Conservation (phyloP, 1,284 basidiomycete genomes). For the Heterobasidion annosum region DNA sequence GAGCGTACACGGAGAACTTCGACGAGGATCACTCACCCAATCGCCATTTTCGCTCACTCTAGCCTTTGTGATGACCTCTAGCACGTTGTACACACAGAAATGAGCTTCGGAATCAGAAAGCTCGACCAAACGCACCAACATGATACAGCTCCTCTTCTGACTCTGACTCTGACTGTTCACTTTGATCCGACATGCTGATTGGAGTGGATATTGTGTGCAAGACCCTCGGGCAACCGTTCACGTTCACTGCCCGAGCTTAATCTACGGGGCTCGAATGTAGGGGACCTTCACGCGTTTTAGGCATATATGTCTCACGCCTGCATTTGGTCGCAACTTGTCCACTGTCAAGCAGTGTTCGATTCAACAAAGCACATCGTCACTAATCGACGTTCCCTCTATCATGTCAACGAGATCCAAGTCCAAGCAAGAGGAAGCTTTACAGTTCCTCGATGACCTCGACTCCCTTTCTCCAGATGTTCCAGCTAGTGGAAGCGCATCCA, state of each 20-base stretch:
- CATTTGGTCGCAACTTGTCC: not conserved
- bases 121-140: conserved; percentile 30
- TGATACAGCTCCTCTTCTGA: conserved; percentile 33
- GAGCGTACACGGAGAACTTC: not conserved
- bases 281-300: not conserved
- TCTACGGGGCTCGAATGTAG: not conserved
- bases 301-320: not conserved
- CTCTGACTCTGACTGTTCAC: conserved; percentile 3
- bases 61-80: conserved; percentile 48
- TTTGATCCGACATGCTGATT: not conserved
- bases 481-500: conserved; percentile 14
- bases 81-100: not conserved
- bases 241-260: too few relatives aligned
- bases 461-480: conserved; percentile 41
- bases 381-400: not conserved
- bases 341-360: not conserved
- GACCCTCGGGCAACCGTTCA: too few relatives aligned
- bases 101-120: conserved; percentile 9
- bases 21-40: conserved; percentile 28
- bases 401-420: conserved; percentile 43
- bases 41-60: conserved; percentile 30
- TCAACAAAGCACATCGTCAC: not conserved
- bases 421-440: conserved; percentile 83
- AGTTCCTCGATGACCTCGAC: conserved; percentile 87
- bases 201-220: not conserved